A percentile compares a stretch with the other conserved stretches of the same genome.
Evolutionary conservation across 2,329 filamentous ascomycete species (phyloP).

Genomic region (Xenoacremonium recifei): DNA sequence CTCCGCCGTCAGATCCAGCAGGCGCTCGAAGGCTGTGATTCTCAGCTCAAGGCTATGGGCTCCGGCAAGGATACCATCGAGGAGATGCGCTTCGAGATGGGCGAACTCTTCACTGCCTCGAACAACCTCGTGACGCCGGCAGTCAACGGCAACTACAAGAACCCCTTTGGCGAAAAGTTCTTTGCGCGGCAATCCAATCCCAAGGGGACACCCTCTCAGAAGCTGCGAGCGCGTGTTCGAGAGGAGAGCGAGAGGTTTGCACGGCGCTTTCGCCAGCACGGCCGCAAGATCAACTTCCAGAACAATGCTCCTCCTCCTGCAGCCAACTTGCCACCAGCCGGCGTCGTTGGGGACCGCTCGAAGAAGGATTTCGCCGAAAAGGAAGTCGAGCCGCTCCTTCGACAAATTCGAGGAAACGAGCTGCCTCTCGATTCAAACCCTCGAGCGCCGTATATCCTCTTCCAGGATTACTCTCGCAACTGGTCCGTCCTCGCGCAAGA

Average conservation of each 20-base stretch:
- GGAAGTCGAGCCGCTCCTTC: constrained; percentile 48
- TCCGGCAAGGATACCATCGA: constrained; percentile 50
- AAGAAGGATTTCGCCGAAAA: constrained; percentile 48
- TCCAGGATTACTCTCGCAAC: constrained; percentile 52
- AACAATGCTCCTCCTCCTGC: constrained; percentile 17
- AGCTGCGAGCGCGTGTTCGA: constrained; percentile 48
- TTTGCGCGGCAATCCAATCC: constrained; percentile 49
- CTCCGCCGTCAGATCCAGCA: constrained; percentile 51
- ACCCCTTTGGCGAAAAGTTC: constrained; percentile 50
- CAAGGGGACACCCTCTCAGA: constrained; percentile 50
- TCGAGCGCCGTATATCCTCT: constrained; percentile 52
- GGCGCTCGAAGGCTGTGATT: constrained; percentile 47
- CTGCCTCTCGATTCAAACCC: constrained; percentile 53
- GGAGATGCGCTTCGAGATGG: constrained; percentile 54
- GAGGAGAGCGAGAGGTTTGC: constrained; percentile 53
- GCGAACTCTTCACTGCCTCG: constrained; percentile 50
- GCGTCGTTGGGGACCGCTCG: constrained; percentile 33
- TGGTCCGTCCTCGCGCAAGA: constrained; percentile 52
- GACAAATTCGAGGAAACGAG: constrained; percentile 51
- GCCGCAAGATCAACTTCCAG: constrained; percentile 47
- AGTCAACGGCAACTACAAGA: constrained; percentile 55
- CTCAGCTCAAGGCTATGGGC: constrained; percentile 49
- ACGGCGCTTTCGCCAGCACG: constrained; percentile 46
- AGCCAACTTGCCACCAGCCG: constrained; percentile 27
- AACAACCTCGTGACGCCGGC: constrained; percentile 54